Conservation (phyloP, 164 flowering plant species). For the Sextonia rubra region DNA sequence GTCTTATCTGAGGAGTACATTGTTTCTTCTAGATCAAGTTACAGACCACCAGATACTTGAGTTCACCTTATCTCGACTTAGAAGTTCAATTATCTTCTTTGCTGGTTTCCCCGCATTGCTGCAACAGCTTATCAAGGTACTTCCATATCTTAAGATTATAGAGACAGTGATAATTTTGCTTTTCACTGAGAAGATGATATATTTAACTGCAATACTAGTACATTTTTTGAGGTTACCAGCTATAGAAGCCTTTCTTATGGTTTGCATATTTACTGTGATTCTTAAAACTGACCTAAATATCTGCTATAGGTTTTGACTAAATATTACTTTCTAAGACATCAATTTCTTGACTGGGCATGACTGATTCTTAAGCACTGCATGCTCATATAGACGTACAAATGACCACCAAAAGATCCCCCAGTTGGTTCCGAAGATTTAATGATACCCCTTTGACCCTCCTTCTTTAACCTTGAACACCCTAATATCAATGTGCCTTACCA, state of each 20-base stretch:
- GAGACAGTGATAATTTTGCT: background rate
- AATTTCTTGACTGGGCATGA: no score
- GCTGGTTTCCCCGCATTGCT: slow-evolving; percentile 63
- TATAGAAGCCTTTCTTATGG: background rate
- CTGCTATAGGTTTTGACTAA: background rate
- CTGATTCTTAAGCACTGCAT: no score
- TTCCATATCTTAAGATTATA: background rate
- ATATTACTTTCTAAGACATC: background rate
- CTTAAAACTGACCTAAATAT: background rate
- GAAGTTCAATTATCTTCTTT: slow-evolving; percentile 62
- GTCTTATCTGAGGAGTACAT: slow-evolving; percentile 76
- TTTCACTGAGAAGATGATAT: background rate
- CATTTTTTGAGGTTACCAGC: background rate
- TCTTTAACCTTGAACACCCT: no score
- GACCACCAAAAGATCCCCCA: no score
- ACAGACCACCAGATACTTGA: slow-evolving; percentile 60
- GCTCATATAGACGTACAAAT: no score
- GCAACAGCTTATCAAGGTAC: slow-evolving; percentile 69
- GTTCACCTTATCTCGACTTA: slow-evolving; percentile 50
- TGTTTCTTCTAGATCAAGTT: slow-evolving; percentile 62
- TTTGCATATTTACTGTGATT: background rate
- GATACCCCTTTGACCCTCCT: no score
- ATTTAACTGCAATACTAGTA: background rate
- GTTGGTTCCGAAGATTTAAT: no score
- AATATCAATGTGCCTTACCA: no score